phyloP scores from a whole-genome alignment of 1,284 basidiomycete genomes.

The Rhodofomes roseus region DNA sequence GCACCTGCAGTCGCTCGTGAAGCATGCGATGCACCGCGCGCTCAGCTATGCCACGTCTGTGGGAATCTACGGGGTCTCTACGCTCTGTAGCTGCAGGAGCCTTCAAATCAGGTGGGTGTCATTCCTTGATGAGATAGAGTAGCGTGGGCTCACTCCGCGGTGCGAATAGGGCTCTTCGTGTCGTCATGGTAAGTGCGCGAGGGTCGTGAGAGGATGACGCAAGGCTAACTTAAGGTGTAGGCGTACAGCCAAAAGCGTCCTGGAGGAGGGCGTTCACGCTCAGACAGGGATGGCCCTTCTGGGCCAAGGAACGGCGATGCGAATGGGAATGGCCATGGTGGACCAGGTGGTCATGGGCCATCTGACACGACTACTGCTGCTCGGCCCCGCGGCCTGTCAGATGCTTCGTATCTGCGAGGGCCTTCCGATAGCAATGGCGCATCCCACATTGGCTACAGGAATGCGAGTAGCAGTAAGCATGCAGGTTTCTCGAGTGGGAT shows the following conservation, averaged over 20 bases:
- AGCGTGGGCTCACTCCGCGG: background rate
- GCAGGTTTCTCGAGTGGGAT: background rate
- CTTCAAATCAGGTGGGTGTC: slow-evolving; percentile 76
- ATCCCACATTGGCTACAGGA: slow-evolving; percentile 15
- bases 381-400: slow-evolving; percentile 47
- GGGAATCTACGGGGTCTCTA: slow-evolving; percentile 91
- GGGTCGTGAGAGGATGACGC: slow-evolving; percentile 6
- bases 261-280: slow-evolving; percentile 40
- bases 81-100: slow-evolving; percentile 83
- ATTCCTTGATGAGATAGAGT: background rate
- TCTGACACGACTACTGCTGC: slow-evolving; percentile 31
- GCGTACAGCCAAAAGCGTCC: slow-evolving; percentile 55
- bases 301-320: slow-evolving; percentile 34
- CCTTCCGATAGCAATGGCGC: slow-evolving; percentile 13
- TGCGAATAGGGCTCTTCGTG: slow-evolving; percentile 25
- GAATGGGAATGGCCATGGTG: slow-evolving; percentile 31
- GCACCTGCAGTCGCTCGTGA: slow-evolving; percentile 75
- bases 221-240: slow-evolving; percentile 15
- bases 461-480: slow-evolving; percentile 3
- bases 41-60: slow-evolving; percentile 82
- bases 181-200: slow-evolving; percentile 29
- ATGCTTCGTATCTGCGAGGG: slow-evolving; percentile 33
- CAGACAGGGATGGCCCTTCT: slow-evolving; percentile 44
- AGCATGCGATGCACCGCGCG: slow-evolving; percentile 89
- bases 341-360: slow-evolving; percentile 17